Evolutionary conservation across 176 grass and related monocot genomes (phyloP).

Genomic region (Ensete ventricosum): DNA sequence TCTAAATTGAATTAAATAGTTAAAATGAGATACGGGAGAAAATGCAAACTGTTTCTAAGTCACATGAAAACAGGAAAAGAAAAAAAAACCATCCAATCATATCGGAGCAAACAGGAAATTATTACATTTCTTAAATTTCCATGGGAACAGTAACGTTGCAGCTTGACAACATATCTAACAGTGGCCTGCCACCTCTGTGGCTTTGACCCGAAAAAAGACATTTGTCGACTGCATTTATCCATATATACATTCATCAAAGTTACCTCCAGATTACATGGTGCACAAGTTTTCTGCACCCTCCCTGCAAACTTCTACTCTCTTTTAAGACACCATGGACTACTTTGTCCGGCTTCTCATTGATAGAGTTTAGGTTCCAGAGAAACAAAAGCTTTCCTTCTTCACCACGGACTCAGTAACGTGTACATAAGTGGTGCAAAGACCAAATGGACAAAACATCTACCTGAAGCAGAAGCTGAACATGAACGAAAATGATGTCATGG

Average conservation of each 20-base stretch:
- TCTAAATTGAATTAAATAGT: no score
- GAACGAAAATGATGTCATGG: background rate
- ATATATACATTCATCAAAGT: constrained; percentile 31
- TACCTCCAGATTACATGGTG: constrained; percentile 5
- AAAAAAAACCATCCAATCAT: no score
- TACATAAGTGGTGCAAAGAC: constrained; percentile 14
- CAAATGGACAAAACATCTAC: constrained; percentile 11
- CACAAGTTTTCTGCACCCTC: background rate
- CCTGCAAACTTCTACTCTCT: background rate
- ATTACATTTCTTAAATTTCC: constrained; percentile 12
- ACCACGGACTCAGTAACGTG: constrained; percentile 11
- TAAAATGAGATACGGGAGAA: no score
- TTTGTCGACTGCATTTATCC: constrained; percentile 26
- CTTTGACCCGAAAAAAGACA: constrained; percentile 34
- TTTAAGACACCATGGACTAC: background rate
- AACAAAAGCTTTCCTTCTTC: constrained; percentile 4
- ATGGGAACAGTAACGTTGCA: constrained; percentile 23
- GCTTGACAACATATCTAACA: constrained; percentile 13
- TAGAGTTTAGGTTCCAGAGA: constrained; percentile 7
- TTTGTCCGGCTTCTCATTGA: background rate
- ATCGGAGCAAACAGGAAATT: no score
- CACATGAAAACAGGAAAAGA: no score
- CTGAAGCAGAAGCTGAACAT: constrained; percentile 23
- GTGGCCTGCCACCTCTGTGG: constrained; percentile 36
- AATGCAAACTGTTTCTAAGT: no score